These are phyloP conservation scores for Pterulicium gracile DNA, from an alignment of 1,284 basidiomycete species.

Conservation along the genomic window DNA sequence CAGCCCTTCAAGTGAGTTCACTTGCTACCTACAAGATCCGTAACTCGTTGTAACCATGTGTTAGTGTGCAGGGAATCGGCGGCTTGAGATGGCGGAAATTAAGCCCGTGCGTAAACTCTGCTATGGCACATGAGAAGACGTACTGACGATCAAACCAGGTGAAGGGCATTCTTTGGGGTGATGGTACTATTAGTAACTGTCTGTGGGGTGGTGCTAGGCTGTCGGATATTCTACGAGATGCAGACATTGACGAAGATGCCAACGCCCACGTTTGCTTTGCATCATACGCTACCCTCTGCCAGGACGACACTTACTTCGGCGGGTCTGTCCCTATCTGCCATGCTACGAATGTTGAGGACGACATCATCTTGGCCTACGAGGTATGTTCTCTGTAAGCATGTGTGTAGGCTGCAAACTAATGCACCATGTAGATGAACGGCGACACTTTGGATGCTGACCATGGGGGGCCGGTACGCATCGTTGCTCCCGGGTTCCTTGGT, in stretches of 20 bases:
- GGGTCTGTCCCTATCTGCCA: slow-evolving; percentile 44
- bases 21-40: not conserved
- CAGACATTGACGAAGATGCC: slow-evolving; percentile 23
- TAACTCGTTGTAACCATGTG: not conserved
- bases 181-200: slow-evolving; percentile 53
- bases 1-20: slow-evolving; percentile 43
- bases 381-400: slow-evolving; percentile 19
- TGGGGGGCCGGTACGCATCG: slow-evolving; percentile 58
- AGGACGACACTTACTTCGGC: slow-evolving; percentile 52
- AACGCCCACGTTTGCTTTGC: slow-evolving; percentile 46
- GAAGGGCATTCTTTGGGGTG: slow-evolving; percentile 39
- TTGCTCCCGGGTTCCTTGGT: slow-evolving; percentile 61
- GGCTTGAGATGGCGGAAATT: slow-evolving; percentile 51
- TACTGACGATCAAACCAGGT: not conserved
- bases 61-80: slow-evolving; percentile 59
- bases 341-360: slow-evolving; percentile 33
- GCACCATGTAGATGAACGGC: slow-evolving; percentile 56
- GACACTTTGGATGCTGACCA: slow-evolving; percentile 49
- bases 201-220: slow-evolving; percentile 48
- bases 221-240: slow-evolving; percentile 38
- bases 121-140: slow-evolving; percentile 19
- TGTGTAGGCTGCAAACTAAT: not conserved
- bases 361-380: slow-evolving; percentile 54
- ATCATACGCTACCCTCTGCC: slow-evolving; percentile 48
- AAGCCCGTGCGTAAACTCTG: slow-evolving; percentile 29